Conservation (phyloP, 2,329 filamentous ascomycete genomes). For the Fusarium pilosicola region DNA sequence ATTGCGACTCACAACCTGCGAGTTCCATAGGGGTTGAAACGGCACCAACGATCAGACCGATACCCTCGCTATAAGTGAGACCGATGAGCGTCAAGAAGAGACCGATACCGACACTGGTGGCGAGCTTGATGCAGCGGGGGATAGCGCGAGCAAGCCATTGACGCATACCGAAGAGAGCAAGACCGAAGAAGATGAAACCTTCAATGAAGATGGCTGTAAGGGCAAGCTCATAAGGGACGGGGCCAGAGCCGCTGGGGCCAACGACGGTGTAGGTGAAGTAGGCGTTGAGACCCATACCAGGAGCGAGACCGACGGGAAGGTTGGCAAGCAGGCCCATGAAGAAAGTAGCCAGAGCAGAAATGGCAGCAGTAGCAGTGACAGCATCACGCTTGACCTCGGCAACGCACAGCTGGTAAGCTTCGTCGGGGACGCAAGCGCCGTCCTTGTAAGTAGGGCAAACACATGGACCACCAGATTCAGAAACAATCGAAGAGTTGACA, state of each 20-base stretch:
- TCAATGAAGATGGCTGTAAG: constrained; percentile 90
- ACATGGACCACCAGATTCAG: constrained; percentile 79
- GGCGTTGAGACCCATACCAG: constrained; percentile 75
- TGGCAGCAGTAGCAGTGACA: constrained; percentile 86
- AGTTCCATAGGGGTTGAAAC: constrained; percentile 75
- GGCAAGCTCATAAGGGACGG: constrained; percentile 78
- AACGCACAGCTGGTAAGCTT: constrained; percentile 71
- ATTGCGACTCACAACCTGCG: constrained; percentile 71
- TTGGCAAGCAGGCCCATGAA: constrained; percentile 87
- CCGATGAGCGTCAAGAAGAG: constrained; percentile 82
- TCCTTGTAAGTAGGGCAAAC: constrained; percentile 70
- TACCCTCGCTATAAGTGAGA: constrained; percentile 82
- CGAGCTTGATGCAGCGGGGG: constrained; percentile 85
- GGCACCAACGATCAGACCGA: constrained; percentile 80
- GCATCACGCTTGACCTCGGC: constrained; percentile 77
- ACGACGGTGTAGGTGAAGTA: constrained; percentile 83
- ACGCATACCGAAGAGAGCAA: constrained; percentile 82
- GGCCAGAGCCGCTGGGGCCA: constrained; percentile 77
- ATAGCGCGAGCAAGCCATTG: constrained; percentile 90
- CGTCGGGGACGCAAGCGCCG: constrained; percentile 59
- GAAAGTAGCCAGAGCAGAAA: constrained; percentile 81
- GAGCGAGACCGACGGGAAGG: constrained; percentile 59
- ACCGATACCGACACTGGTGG: constrained; percentile 86
- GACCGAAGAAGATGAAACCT: constrained; percentile 83
- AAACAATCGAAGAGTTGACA: constrained; percentile 63